phyloP scores from a whole-genome alignment of 2,329 filamentous ascomycete genomes.

The Botryotinia narcissicola region DNA sequence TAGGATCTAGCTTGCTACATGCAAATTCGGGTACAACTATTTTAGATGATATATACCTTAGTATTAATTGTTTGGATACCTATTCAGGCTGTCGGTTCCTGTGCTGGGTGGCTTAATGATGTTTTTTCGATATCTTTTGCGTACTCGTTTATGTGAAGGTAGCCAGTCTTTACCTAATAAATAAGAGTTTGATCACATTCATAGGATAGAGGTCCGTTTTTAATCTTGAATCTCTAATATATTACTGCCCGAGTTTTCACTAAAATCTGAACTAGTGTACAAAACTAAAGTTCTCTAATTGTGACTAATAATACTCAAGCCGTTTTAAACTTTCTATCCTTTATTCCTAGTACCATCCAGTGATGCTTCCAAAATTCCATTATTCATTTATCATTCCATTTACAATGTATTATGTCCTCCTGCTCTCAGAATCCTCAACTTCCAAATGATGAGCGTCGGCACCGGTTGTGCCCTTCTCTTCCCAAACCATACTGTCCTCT shows the following conservation, averaged over 20 bases:
- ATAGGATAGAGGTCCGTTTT: neutral
- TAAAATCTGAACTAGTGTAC: neutral
- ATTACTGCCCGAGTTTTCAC: neutral
- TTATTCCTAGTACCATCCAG: neutral
- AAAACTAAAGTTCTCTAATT: neutral
- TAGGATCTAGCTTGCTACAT: too few species aligned
- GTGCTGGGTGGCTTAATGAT: neutral
- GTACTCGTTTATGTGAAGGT: neutral
- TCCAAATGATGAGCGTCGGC: neutral
- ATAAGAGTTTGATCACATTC: neutral
- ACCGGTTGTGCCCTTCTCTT: constrained; percentile 9
- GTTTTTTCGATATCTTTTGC: neutral
- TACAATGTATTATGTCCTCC: neutral
- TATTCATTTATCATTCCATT: neutral
- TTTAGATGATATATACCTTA: too few species aligned
- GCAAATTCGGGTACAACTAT: too few species aligned
- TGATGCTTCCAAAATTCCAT: neutral
- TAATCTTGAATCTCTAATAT: neutral
- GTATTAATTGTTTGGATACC: neutral
- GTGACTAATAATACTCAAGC: neutral
- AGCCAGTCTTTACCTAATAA: neutral
- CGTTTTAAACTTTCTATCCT: neutral
- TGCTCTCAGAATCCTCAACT: neutral
- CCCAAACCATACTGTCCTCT: neutral
- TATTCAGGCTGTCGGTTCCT: neutral